phyloP scores from a whole-genome alignment of 805 yeast genomes.

The Candida railenensis region DNA sequence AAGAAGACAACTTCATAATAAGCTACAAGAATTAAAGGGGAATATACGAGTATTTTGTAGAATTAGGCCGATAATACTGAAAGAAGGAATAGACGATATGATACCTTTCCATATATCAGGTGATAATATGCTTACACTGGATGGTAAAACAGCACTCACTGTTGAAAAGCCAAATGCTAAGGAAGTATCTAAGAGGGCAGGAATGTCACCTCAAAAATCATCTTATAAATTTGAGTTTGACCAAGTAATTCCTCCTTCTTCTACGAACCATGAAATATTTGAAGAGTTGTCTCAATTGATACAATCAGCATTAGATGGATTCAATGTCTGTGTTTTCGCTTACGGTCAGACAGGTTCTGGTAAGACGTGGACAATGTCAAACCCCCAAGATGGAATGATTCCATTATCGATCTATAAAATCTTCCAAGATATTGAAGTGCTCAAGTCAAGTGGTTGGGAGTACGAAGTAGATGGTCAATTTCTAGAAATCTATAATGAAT shows the following conservation, averaged over 20 bases:
- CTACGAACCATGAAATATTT: conserved; percentile 65
- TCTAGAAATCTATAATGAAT: conserved; percentile 87
- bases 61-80: conserved; percentile 56
- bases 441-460: conserved; percentile 59
- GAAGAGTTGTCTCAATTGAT: conserved; percentile 83
- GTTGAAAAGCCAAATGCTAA: conserved; percentile 18
- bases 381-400: conserved; percentile 70
- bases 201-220: conserved; percentile 6
- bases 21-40: conserved; percentile 83
- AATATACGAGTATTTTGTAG: conserved; percentile 91
- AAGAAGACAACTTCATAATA: conserved; percentile 67
- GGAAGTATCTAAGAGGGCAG: conserved; percentile 19
- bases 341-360: conserved; percentile 98
- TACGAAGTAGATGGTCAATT: conserved; percentile 70
- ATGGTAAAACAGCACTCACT: conserved; percentile 34
- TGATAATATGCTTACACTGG: conserved; percentile 18
- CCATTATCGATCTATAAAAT: conserved; percentile 73
- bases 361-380: conserved; percentile 88
- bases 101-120: conserved; percentile 17
- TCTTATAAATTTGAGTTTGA: conserved; percentile 64
- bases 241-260: conserved; percentile 59
- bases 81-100: background rate
- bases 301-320: conserved; percentile 79
- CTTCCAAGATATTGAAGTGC: conserved; percentile 51
- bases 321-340: conserved; percentile 89